Conservation (phyloP, 2,329 filamentous ascomycete species). For the Seiridium cupressi region DNA sequence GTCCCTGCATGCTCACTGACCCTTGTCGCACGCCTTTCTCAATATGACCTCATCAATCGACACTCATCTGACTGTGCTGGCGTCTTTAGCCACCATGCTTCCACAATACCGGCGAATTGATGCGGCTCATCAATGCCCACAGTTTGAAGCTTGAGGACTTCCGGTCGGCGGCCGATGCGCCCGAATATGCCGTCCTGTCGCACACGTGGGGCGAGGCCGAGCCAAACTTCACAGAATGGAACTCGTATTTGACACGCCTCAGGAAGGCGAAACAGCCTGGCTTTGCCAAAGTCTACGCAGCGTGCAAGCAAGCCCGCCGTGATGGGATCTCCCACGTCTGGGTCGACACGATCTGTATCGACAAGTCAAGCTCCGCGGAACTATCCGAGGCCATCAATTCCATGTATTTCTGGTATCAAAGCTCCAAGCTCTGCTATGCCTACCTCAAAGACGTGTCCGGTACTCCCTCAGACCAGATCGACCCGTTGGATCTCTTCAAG, state of each 20-base stretch:
- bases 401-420: conserved; percentile 1
- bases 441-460: conserved; percentile 1
- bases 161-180: background rate
- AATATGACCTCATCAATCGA: no score
- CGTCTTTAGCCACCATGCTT: background rate
- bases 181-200: background rate
- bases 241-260: background rate
- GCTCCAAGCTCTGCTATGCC: conserved; percentile 1
- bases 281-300: background rate
- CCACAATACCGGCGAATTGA: background rate
- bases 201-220: background rate
- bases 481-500: background rate
- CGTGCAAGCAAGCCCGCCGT: background rate
- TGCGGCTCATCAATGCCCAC: background rate
- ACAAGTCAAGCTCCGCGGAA: conserved; percentile 6
- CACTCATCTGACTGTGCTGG: background rate
- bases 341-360: conserved; percentile 8
- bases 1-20: no score
- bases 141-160: background rate
- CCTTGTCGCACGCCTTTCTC: no score
- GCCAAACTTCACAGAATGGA: background rate
- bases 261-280: background rate
- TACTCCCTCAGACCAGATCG: background rate
- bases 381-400: conserved; percentile 1
- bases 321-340: background rate